Evolutionary conservation across 768 basidiomycete genomes (phyloP), one percentile per base, ranked within the genome.

Genomic region (Coprinopsis strossmayeri): DNA sequence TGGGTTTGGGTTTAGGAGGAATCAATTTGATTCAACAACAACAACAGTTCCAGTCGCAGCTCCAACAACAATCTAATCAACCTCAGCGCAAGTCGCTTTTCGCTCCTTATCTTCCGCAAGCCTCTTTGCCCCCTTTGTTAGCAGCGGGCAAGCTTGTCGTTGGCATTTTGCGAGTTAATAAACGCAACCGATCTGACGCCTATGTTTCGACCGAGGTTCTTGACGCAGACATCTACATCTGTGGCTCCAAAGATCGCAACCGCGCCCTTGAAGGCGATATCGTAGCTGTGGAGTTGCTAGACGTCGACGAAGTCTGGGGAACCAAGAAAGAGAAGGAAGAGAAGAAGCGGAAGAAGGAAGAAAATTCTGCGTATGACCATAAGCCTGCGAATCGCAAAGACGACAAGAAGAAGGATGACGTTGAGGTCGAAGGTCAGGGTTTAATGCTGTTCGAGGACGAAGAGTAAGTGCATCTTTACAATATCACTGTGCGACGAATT

Each of bases 241-340:
- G 94, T 59, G 95, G 96, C 35, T 97, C 94, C 27, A 97, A 97
- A 63, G 96, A 99, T 66, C 88, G 96, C 55, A 99, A 99, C 63
- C 85, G 96, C 55, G 96, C 96, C 34, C 76, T 99, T 30, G 96
- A 99, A 64, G 96, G 96, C 21, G 96, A 99, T 61, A 95, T 98
- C 49, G 92, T 99, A 50, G 96, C 95, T 18, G 91, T 99, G 20
- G 96, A 99, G 66, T 78, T 99, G 38, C 77, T 99, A 48, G 96
- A 99, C 58, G 95, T 98, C 21, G 93, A 97, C 59, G 94, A 97
- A 67, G 94, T 96, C 12, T 91, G 91, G 91, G 87, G 89, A 7
- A 96, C 96, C 3, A 99, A 99, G 77, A 99, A 99, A 70, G 96
- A 99, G 72, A 99, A 99, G 71, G 96, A 98, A 66, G 96, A 98